Base-by-base conservation (phyloP, 176 grass and related monocot species). In the Phragmites australis region DNA sequence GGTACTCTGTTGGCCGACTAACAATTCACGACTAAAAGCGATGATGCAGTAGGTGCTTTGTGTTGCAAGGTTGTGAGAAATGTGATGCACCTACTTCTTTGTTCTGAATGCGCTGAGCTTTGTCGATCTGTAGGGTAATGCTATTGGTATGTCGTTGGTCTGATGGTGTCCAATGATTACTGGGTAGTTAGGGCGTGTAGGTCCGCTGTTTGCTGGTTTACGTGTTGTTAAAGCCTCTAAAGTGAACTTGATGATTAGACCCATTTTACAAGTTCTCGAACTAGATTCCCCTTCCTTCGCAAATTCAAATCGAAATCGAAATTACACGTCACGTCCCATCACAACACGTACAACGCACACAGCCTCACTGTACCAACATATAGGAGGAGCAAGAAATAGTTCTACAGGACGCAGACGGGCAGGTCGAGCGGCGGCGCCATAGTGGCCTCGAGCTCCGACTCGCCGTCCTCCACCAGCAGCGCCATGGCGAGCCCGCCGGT, bases 391-490 rank as follows among this genome's bases (percentile, higher is more conserved):
- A 58, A 70, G n/a, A 65, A 79, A 73, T 0, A 1, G 1, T 47
- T 70, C 77, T 77, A 92, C 23, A 92, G 27, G 47, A 25, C 26
- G 68, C 90, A 95, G 68, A 79, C 1, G 0, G 96, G 92, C 11
- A 95, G 82, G 81, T 98, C 92, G 26, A 90, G 23, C 52, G 96
- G 96, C 2, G 96, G 96, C 68, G 88, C 70, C 60, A 89, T 9
- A 27, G 89, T 80, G 29, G 70, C 76, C 84, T 99, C 37, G 30
- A 88, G 75, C 78, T 85, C 49, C 3, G 84, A 53, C 80, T 88
- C 63, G 50, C 96, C 92, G 78, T 99, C 91, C 84, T 93, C 96
- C 66, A 99, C 92, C 27, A 94, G 73, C 58, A 99, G 89, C 22
- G 90, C 92, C 92, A 93, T 99, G 76, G 86, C 92, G 3, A 95